Evolutionary conservation across 1,284 basidiomycete species (phyloP).

Genomic region (Cystobasidium pallidum): DNA sequence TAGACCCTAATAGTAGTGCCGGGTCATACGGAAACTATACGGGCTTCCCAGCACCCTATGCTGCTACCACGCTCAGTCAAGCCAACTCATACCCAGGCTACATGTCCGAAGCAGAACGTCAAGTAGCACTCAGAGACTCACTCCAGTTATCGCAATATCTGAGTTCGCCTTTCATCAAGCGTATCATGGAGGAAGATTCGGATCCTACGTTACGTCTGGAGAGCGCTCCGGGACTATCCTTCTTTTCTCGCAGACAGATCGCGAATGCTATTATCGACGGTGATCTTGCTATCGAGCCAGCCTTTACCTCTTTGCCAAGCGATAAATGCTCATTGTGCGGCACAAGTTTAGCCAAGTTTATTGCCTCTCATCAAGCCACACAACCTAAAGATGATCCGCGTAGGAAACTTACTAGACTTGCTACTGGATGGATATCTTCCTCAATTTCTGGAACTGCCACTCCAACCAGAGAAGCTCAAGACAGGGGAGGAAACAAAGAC

Average conservation of each 20-base stretch:
- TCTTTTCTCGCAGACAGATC: constrained; percentile 86
- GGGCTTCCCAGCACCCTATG: constrained; percentile 49
- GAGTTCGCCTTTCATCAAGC: constrained; percentile 79
- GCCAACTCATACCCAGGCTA: constrained; percentile 10
- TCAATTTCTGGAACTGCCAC: constrained; percentile 35
- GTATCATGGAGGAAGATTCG: constrained; percentile 83
- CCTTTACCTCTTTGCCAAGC: constrained; percentile 59
- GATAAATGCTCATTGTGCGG: constrained; percentile 55
- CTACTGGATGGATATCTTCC: constrained; percentile 42
- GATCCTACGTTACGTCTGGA: constrained; percentile 92
- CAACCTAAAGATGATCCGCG: constrained; percentile 40
- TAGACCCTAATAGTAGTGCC: constrained; percentile 45
- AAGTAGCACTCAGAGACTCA: constrained; percentile 62
- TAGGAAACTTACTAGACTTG: constrained; percentile 39
- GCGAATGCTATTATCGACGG: constrained; percentile 82
- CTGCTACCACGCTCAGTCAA: constrained; percentile 8
- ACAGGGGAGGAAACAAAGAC: constrained; percentile 11
- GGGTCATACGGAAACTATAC: constrained; percentile 47
- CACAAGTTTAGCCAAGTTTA: constrained; percentile 37
- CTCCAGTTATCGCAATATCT: constrained; percentile 55
- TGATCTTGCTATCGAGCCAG: constrained; percentile 88
- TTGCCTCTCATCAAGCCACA: constrained; percentile 31
- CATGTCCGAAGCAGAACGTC: constrained; percentile 23
- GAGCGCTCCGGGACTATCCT: constrained; percentile 89
- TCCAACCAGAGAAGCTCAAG: constrained; percentile 27